These are phyloP conservation scores for Saccharomyces hybrid DNA, from an alignment of 1,139 yeast species.

Conservation along the genomic window DNA sequence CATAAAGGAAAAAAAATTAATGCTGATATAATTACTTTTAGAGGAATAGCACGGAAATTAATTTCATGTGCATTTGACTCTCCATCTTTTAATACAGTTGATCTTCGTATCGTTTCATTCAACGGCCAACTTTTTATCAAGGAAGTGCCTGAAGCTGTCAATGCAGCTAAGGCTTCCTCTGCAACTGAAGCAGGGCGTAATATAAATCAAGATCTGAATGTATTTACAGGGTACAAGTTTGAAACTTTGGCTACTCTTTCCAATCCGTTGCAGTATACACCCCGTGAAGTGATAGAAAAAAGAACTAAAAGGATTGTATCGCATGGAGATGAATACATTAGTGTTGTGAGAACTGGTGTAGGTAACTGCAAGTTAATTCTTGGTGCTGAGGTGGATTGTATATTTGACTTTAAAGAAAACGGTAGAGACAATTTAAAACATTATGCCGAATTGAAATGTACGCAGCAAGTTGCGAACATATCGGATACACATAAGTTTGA, in stretches of 20 bases:
- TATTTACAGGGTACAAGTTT: conserved; percentile 73
- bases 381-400: conserved; percentile 91
- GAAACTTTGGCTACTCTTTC: conserved; percentile 71
- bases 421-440: conserved; percentile 49
- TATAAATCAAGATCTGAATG: conserved; percentile 37
- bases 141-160: conserved; percentile 38
- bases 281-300: conserved; percentile 59
- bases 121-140: conserved; percentile 87
- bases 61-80: conserved; percentile 27
- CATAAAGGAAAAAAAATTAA: conserved; percentile 41
- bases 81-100: conserved; percentile 40
- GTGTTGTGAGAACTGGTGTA: conserved; percentile 76
- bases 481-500: conserved; percentile 46
- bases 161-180: conserved; percentile 22
- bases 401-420: conserved; percentile 69
- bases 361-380: conserved; percentile 62
- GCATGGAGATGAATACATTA: conserved; percentile 68
- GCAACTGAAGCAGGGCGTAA: conserved; percentile 10
- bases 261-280: conserved; percentile 64
- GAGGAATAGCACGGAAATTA: conserved; percentile 59
- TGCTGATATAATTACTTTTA: conserved; percentile 68
- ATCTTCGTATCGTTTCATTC: conserved; percentile 52
- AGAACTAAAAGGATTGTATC: conserved; percentile 52
- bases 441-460: conserved; percentile 81
- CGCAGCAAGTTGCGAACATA: conserved; percentile 42